Percentiles rank a stretch among this genome's conserved stretches.
These are phyloP conservation scores for Torulaspora gathmanii DNA, from an alignment of 805 yeast species.

Conservation along the genomic window DNA sequence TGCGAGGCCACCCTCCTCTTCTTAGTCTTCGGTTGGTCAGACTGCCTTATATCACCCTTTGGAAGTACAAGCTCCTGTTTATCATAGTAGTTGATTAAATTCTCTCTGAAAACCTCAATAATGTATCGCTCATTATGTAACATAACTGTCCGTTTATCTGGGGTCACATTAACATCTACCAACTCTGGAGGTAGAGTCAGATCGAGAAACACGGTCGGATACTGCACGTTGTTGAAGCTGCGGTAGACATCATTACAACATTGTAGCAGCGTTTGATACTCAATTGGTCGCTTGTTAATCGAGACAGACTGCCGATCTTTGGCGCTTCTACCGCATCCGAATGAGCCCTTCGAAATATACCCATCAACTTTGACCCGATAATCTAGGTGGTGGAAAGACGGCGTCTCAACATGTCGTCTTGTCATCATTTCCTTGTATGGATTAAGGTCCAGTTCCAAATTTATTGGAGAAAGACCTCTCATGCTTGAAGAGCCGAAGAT, in stretches of 20 bases:
- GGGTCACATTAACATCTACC: constrained; percentile 85
- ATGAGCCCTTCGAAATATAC: constrained; percentile 65
- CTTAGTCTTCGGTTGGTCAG: constrained; percentile 4
- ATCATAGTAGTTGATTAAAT: constrained; percentile 47
- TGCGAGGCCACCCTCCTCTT: constrained; percentile 6
- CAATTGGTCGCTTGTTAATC: constrained; percentile 73
- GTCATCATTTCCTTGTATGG: constrained; percentile 23
- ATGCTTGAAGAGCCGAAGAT: constrained; percentile 68
- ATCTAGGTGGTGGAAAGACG: constrained; percentile 19
- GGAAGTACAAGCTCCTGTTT: constrained; percentile 35
- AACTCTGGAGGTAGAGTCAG: constrained; percentile 47
- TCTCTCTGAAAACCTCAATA: constrained; percentile 50
- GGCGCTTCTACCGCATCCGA: constrained; percentile 70
- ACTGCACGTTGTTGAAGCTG: constrained; percentile 64
- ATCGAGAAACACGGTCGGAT: constrained; percentile 65
- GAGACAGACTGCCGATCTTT: constrained; percentile 72
- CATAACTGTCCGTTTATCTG: constrained; percentile 76
- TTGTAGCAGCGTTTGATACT: constrained; percentile 49
- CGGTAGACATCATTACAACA: constrained; percentile 70
- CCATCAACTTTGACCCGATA: constrained; percentile 48
- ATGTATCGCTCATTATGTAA: constrained; percentile 62
- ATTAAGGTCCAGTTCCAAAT: constrained; percentile 39
- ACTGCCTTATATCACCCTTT: constrained; percentile 16
- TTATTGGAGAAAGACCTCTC: constrained; percentile 52
- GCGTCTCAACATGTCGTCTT: constrained; percentile 15